phyloP scores from a whole-genome alignment of 2,329 filamentous ascomycete genomes.

The Tolypocladium pustulatum region DNA sequence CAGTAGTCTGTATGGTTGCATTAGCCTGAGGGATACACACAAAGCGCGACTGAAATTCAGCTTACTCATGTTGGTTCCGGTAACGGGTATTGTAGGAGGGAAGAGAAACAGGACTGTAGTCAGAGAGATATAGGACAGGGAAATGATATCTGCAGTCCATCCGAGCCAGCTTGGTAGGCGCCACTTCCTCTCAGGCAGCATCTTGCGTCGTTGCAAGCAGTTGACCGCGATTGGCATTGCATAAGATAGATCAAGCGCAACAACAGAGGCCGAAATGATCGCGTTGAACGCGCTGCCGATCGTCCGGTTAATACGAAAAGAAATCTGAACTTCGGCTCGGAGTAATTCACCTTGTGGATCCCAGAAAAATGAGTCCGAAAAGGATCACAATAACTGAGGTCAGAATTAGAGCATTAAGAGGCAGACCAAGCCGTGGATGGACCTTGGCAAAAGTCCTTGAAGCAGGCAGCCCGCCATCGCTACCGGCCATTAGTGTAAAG shows the following conservation, averaged over 20 bases:
- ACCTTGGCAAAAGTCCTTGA: slow-evolving; percentile 50
- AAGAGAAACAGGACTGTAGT: slow-evolving; percentile 66
- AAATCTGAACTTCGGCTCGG: neutral
- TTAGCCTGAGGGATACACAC: neutral
- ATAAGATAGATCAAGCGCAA: slow-evolving; percentile 62
- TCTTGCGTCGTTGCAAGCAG: slow-evolving; percentile 50
- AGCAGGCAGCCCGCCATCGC: slow-evolving; percentile 54
- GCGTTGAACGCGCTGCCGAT: slow-evolving; percentile 52
- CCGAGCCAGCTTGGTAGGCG: slow-evolving; percentile 22
- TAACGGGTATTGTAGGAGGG: slow-evolving; percentile 53
- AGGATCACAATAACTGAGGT: slow-evolving; percentile 51
- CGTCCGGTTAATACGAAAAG: neutral
- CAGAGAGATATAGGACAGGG: slow-evolving; percentile 52
- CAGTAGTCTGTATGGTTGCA: slow-evolving; percentile 24
- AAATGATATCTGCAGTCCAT: slow-evolving; percentile 26
- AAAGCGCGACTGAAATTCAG: neutral
- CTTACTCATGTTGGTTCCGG: slow-evolving; percentile 53
- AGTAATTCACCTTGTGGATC: slow-evolving; percentile 31
- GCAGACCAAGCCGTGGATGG: slow-evolving; percentile 50
- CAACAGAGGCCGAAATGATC: slow-evolving; percentile 60
- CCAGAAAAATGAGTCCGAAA: slow-evolving; percentile 61
- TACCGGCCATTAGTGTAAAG: neutral
- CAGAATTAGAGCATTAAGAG: slow-evolving; percentile 55
- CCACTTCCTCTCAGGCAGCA: slow-evolving; percentile 43
- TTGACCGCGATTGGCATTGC: slow-evolving; percentile 65